Evolutionary conservation across 495 filamentous ascomycete genomes (phyloP).

Genomic region (Lasiosphaeria miniovina): DNA sequence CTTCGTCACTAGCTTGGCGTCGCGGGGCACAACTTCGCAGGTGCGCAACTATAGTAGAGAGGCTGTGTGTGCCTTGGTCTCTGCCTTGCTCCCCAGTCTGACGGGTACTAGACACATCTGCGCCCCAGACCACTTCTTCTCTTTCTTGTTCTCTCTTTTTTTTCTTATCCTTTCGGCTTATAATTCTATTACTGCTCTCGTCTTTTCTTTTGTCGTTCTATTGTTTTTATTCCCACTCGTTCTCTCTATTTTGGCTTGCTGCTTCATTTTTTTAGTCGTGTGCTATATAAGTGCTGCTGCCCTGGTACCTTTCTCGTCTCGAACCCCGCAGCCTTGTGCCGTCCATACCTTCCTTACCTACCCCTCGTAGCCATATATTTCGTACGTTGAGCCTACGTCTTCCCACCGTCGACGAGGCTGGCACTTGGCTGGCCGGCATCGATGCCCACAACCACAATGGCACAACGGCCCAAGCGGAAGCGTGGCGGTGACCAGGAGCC

Average conservation of each 20-base stretch:
- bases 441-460: constrained; percentile 1
- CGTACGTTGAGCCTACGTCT: neutral
- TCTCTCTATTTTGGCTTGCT: neutral
- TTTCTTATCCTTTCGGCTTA: constrained; percentile 2
- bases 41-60: neutral
- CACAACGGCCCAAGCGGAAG: constrained; percentile 3
- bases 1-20: neutral
- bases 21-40: neutral
- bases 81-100: constrained; percentile 11
- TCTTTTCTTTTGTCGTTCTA: neutral
- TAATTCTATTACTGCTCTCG: neutral
- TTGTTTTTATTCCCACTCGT: neutral
- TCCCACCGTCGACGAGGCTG: neutral
- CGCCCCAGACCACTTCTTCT: neutral
- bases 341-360: neutral
- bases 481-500: constrained; percentile 1
- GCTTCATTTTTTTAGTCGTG: neutral
- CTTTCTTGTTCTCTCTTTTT: constrained; percentile 1
- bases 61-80: constrained; percentile 15
- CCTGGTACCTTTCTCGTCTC: neutral
- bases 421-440: constrained; percentile 2
- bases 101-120: neutral
- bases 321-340: too few relatives aligned
- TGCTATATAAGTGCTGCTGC: too few relatives aligned
- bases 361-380: neutral